Conservation (phyloP, 2,329 filamentous ascomycete species). For the Clonostachys rhizophaga region DNA sequence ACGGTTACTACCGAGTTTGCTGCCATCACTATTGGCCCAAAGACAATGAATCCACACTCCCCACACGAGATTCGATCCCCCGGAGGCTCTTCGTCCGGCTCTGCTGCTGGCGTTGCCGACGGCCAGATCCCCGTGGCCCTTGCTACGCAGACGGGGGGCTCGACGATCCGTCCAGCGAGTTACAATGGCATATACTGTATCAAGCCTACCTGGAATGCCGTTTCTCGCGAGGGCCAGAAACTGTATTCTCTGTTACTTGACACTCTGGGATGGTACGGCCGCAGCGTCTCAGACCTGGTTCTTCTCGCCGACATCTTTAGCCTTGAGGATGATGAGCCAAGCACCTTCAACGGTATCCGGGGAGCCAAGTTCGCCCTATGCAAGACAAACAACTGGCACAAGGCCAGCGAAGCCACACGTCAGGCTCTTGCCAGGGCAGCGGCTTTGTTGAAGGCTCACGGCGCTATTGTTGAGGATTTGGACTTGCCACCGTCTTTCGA, state of each 20-base stretch:
- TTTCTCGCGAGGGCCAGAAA: constrained; percentile 58
- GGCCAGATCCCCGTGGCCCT: constrained; percentile 56
- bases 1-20: constrained; percentile 61
- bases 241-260: constrained; percentile 55
- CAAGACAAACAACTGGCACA: constrained; percentile 46
- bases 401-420: constrained; percentile 36
- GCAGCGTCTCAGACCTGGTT: constrained; percentile 52
- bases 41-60: constrained; percentile 62
- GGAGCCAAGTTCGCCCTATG: constrained; percentile 49
- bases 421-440: constrained; percentile 34
- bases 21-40: constrained; percentile 44
- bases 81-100: constrained; percentile 64
- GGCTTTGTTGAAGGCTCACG: constrained; percentile 32
- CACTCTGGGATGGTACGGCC: constrained; percentile 57
- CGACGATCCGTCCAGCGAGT: constrained; percentile 57
- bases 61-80: constrained; percentile 47
- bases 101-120: constrained; percentile 61
- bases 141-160: constrained; percentile 64
- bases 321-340: constrained; percentile 34
- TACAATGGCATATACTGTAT: constrained; percentile 62
- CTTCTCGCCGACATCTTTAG: constrained; percentile 49
- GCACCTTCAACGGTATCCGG: constrained; percentile 23
- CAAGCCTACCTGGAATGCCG: constrained; percentile 62
- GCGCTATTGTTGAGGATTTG: constrained; percentile 52
- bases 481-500: constrained; percentile 43